Percentiles rank a stretch among this genome's conserved stretches.
Evolutionary conservation across 306 rosid species (phyloP).

Genomic region (Dalbergia oliveri): DNA sequence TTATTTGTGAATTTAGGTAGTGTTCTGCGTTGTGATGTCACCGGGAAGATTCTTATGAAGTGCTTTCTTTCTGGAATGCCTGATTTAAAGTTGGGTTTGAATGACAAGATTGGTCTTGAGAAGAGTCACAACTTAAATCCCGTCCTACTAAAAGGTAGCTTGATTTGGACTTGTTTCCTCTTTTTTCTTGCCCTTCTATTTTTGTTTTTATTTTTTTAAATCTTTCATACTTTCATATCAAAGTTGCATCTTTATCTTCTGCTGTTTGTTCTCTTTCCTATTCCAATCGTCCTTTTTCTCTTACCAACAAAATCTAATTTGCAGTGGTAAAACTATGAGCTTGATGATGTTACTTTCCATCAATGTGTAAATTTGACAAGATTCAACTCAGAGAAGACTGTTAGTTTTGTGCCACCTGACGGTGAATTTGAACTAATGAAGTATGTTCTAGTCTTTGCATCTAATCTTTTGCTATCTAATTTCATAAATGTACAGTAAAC

Average conservation of each 20-base stretch:
- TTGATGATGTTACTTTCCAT: conserved; percentile 92
- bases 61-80: conserved; percentile 99
- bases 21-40: conserved; percentile 91
- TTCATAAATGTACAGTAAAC: conserved; percentile 28
- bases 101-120: conserved; percentile 94
- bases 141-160: conserved; percentile 86
- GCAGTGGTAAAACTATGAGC: conserved; percentile 96
- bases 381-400: conserved; percentile 92
- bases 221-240: conserved; percentile 11
- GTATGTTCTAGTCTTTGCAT: conserved; percentile 55
- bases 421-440: conserved; percentile 97
- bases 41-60: conserved; percentile 93
- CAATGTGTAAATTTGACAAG: conserved; percentile 94
- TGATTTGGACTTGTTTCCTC: conserved; percentile 25
- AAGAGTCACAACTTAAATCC: conserved; percentile 81
- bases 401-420: conserved; percentile 96
- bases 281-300: neutral
- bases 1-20: conserved; percentile 68
- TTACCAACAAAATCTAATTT: conserved; percentile 35
- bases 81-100: conserved; percentile 90
- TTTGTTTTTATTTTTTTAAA: conserved; percentile 7
- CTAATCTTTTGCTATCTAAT: conserved; percentile 8
- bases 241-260: neutral
- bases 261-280: neutral
- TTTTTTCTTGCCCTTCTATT: neutral